Base-by-base conservation (phyloP, 495 filamentous ascomycete genomes). In the Tricharina praecox region DNA sequence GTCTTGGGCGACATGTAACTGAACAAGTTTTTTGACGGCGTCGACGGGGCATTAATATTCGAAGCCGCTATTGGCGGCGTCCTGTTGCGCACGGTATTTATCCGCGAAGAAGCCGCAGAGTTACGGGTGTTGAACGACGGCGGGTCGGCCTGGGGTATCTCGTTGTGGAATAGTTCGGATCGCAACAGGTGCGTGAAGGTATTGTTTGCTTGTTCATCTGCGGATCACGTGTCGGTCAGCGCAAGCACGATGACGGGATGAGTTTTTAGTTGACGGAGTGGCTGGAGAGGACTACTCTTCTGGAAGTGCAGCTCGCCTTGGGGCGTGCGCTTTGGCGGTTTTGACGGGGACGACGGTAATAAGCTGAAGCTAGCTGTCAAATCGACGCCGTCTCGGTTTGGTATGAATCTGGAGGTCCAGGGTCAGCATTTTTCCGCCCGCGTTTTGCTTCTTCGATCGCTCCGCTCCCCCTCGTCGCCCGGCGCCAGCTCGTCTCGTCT, bases 11-110 rank as follows among this genome's bases (percentile, higher is more conserved):
- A 85, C 55, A 83, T 79, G 54, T 92, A 97, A 41, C 81, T 82
- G 63, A 97, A 95, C 28, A 97, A 75, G 58, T 95, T 96, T 67
- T 95, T 96, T 61, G 93, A 85, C 2, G 90, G 90, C 5, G 90
- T 96, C 3, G 86, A 87, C 0, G 92, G 90, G 2, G 85, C 93
- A 10, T 75, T 70, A 20, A 72, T 65, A 56, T 78, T 78, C 26
- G 70, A 76, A 4, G 90, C 85, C 23, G 87, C 84, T 8, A 86
- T 93, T 48, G 80, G 78, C 30, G 84, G 80, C 54, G 83, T 72
- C 42, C 75, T 80, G 19, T 77, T 76, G 58, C 84, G 78, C 53
- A 75, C 74, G 32, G 72, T 9, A 20, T 37, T n/a, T 18, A 52
- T 78, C 74, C 47, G 70, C 72, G 42, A 71, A 70, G 28, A 23